phyloP scores from a whole-genome alignment of 2,329 filamentous ascomycete species.

The Pseudogymnoascus sp. region DNA sequence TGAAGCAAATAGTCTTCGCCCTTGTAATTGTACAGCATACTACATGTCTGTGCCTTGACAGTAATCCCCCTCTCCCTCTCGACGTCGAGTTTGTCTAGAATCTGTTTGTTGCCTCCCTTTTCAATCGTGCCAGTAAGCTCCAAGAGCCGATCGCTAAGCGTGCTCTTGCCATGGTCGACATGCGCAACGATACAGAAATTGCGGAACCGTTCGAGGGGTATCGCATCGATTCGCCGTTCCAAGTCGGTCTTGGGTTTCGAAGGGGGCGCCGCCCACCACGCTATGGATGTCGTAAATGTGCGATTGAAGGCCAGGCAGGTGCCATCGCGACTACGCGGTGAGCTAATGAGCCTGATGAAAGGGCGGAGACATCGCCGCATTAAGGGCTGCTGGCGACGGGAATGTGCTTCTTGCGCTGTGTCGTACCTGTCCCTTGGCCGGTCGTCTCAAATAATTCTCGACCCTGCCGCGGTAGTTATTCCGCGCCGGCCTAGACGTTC shows the following conservation, averaged over 20 bases:
- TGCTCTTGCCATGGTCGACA: constrained; percentile 98
- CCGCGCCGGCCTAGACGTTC: background rate
- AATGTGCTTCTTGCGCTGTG: background rate
- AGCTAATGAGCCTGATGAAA: constrained; percentile 28
- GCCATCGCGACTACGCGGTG: constrained; percentile 23
- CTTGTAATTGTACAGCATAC: constrained; percentile 86
- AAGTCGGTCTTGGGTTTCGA: constrained; percentile 34
- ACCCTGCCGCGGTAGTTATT: constrained; percentile 6
- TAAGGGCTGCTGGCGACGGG: constrained; percentile 13
- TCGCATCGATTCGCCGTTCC: constrained; percentile 58
- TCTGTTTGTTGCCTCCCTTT: constrained; percentile 82
- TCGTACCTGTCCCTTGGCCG: background rate
- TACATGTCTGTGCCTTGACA: constrained; percentile 97
- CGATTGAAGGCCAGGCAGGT: constrained; percentile 14
- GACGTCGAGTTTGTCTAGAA: constrained; percentile 93
- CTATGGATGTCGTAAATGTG: constrained; percentile 23
- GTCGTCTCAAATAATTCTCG: constrained; percentile 5
- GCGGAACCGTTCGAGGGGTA: constrained; percentile 71
- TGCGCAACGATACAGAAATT: constrained; percentile 99
- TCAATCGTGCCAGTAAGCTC: constrained; percentile 92
- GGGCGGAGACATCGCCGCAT: constrained; percentile 30
- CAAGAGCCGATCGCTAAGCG: constrained; percentile 82
- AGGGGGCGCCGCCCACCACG: constrained; percentile 20
- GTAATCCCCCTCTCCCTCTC: constrained; percentile 95
- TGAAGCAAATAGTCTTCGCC: constrained; percentile 88